A percentile compares a stretch with the other conserved stretches of the same genome.
phyloP scores from a whole-genome alignment of 192 early-diverging fungal genomes.

The Umbelopsis isabellina region DNA sequence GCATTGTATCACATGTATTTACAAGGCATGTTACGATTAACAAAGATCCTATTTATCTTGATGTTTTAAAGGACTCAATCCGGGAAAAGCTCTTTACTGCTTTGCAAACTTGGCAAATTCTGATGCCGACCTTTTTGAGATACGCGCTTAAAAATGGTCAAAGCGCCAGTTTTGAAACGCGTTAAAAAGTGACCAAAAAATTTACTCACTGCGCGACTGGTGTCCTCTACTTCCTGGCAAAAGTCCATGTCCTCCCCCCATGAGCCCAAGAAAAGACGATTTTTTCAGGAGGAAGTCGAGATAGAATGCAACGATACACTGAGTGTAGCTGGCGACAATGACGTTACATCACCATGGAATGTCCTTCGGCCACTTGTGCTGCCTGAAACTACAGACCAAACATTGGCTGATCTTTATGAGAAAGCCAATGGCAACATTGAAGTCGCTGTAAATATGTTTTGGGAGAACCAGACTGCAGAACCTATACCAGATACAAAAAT shows the following conservation, averaged over 20 bases:
- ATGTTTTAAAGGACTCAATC: no score
- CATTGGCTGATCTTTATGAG: constrained; percentile 38
- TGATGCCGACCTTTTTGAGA: not conserved
- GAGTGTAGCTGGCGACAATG: not conserved
- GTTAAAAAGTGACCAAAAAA: constrained; percentile 3
- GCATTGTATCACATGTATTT: no score
- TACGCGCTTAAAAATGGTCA: not conserved
- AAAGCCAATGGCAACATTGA: constrained; percentile 44
- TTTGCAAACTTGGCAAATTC: no score
- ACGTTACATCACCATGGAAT: not conserved
- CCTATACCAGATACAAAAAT: constrained; percentile 20
- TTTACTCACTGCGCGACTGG: not conserved
- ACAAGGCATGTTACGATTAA: no score
- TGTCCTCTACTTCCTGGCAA: not conserved
- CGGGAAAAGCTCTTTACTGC: no score
- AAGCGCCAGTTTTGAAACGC: not conserved
- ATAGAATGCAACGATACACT: not conserved
- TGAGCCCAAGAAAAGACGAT: constrained; percentile 9
- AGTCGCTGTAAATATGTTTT: constrained; percentile 46
- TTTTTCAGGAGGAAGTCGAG: not conserved
- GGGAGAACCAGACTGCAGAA: constrained; percentile 31
- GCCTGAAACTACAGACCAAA: constrained; percentile 15
- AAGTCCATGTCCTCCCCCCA: not conserved
- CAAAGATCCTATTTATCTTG: no score
- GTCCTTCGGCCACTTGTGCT: not conserved